These are phyloP conservation scores for Colletotrichum sp. DNA, from an alignment of 2,329 filamentous ascomycete genomes.

Conservation along the genomic window DNA sequence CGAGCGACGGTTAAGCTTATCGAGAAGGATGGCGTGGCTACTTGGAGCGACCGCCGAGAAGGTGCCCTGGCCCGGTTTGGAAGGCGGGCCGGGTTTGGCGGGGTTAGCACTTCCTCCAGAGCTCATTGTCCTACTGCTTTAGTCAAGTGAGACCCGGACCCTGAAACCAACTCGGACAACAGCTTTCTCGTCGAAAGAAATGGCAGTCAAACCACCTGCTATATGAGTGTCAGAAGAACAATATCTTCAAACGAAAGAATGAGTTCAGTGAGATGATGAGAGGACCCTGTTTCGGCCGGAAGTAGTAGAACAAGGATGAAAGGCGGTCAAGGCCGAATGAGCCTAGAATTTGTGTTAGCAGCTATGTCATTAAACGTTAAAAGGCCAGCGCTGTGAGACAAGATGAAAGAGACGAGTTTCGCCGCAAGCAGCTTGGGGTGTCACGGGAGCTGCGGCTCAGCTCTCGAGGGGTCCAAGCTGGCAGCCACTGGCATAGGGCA, in stretches of 20 bases:
- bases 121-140: slow-evolving; percentile 49
- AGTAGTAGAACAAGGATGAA: slow-evolving; percentile 17
- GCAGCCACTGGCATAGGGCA: not conserved
- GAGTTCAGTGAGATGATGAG: not conserved
- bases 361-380: slow-evolving; percentile 21
- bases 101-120: slow-evolving; percentile 37
- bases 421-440: slow-evolving; percentile 16
- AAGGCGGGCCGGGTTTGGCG: slow-evolving; percentile 53
- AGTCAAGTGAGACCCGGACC: not conserved
- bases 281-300: not conserved
- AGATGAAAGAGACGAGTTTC: slow-evolving; percentile 19
- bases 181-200: not conserved
- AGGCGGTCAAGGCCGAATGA: slow-evolving; percentile 28
- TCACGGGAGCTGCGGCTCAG: slow-evolving; percentile 17
- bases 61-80: slow-evolving; percentile 56
- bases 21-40: slow-evolving; percentile 70
- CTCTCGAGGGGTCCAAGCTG: slow-evolving; percentile 16
- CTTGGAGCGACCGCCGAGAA: slow-evolving; percentile 54
- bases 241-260: not conserved
- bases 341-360: slow-evolving; percentile 12
- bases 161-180: not conserved
- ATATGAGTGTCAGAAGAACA: not conserved
- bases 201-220: not conserved
- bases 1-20: slow-evolving; percentile 80
- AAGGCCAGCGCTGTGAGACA: slow-evolving; percentile 18